Evolutionary conservation across 2,329 filamentous ascomycete genomes (phyloP).

Genomic region (Xylaria sp.): DNA sequence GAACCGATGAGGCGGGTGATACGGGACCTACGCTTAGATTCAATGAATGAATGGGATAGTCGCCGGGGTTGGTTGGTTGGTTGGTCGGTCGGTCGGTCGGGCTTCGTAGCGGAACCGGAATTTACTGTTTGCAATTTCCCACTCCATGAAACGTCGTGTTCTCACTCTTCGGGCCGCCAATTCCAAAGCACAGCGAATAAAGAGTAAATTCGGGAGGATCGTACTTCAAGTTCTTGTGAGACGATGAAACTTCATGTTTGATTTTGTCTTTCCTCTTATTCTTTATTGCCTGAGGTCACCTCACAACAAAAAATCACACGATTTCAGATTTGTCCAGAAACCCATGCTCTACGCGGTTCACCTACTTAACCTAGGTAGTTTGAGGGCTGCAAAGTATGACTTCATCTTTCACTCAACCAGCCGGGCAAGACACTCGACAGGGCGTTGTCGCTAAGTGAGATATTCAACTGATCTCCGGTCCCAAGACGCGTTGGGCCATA

Average conservation of each 20-base stretch:
- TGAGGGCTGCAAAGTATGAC: not conserved
- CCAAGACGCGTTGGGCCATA: not conserved
- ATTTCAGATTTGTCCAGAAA: not conserved
- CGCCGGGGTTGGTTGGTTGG: not conserved
- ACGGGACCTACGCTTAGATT: conserved; percentile 10
- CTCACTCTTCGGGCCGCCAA: not conserved
- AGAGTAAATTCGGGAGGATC: not conserved
- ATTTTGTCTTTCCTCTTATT: not conserved
- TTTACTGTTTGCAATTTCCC: conserved; percentile 22
- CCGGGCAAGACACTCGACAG: too few relatives aligned
- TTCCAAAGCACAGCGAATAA: not conserved
- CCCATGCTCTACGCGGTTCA: not conserved
- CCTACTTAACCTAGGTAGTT: too few relatives aligned
- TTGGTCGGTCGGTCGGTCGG: conserved; percentile 10
- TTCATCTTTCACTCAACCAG: too few relatives aligned
- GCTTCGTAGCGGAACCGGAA: conserved; percentile 24
- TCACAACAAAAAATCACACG: not conserved
- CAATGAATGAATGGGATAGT: not conserved
- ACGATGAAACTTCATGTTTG: not conserved
- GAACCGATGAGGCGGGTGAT: conserved; percentile 8
- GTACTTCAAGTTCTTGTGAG: not conserved
- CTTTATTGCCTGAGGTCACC: not conserved
- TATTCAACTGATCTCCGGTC: not conserved
- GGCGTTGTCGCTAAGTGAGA: not conserved
- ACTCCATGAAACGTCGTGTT: not conserved